Conservation (phyloP, 1,284 basidiomycete species). For the Fomitopsis schrenkii region DNA sequence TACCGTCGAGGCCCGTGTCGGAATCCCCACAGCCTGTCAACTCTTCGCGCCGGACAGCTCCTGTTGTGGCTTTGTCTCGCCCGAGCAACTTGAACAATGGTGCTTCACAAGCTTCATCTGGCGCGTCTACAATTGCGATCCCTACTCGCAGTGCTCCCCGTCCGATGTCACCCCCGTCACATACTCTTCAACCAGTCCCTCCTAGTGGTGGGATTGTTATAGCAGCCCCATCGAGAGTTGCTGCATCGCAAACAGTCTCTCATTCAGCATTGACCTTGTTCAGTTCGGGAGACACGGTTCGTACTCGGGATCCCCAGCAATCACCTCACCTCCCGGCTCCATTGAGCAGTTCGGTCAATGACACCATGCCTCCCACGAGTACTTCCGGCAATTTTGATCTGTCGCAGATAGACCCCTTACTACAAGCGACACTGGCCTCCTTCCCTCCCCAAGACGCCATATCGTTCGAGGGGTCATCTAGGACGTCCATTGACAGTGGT, state of each 20-base stretch:
- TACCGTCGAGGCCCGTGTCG: not conserved
- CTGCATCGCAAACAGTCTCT: not conserved
- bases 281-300: not conserved
- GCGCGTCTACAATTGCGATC: not conserved
- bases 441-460: not conserved
- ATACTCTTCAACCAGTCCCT: not conserved
- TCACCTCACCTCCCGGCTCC: not conserved
- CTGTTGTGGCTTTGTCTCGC: not conserved
- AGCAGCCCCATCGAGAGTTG: slow-evolving; percentile 6
- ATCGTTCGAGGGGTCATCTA: not conserved
- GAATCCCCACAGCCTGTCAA: not conserved
- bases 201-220: not conserved
- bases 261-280: not conserved
- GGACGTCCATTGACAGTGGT: not conserved
- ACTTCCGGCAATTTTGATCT: not conserved
- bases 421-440: not conserved
- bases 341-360: not conserved
- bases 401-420: slow-evolving; percentile 3
- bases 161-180: not conserved
- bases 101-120: not conserved
- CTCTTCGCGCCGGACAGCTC: not conserved
- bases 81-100: not conserved
- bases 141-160: not conserved
- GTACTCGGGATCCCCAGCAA: not conserved
- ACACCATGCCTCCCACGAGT: too few species aligned